Evolutionary conservation across 2,329 filamentous ascomycete species (phyloP), one percentile per base, ranked within the genome.

Genomic region (Monilinia polystroma): DNA sequence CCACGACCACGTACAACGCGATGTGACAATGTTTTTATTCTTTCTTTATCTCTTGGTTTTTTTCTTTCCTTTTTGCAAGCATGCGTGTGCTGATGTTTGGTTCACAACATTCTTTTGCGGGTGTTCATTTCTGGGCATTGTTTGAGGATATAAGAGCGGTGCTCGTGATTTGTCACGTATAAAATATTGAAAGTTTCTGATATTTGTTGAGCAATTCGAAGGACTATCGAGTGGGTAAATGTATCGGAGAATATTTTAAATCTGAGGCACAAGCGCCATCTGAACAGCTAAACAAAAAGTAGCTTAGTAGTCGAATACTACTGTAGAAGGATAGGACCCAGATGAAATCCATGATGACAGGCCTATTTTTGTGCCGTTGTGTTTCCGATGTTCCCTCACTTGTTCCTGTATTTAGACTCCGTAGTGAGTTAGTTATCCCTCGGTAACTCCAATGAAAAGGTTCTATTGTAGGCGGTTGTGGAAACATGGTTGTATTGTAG

Each of bases 231-330:
- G 64, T 66, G 64, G 64, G 26, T 29, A 60, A 45, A 45, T 45
- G 26, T 52, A 53, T 60, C 64, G 55, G 47, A 66, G 55, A 62
- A 60, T 60, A 66, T 66, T 66, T 66, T 53, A 66, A 43, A 62
- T 66, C 63, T 66, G 64, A 60, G 54, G 51, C 64, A 62, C 45
- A 62, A 60, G 64, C 55, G 64, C 64, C 23, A 60, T 66, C 55
- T 32, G 16, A 52, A 41, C 32, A 38, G 29, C 32, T 32, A 23
- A 38, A 53, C 43, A 29, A 29, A 29, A 29, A 29, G 29, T 29
- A 54, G 14, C 47, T 53, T 20, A 51, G 45, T 32, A 59, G 43
- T 20, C 32, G 32, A 35, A 35, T 35, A 35, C 32, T 35, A 35
- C 32, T 35, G 32, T 35, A 35, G 32, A 8, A 32, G 14, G 2